These are phyloP conservation scores for Collybia mongolica DNA, from an alignment of 768 basidiomycete species.

Conservation along the genomic window DNA sequence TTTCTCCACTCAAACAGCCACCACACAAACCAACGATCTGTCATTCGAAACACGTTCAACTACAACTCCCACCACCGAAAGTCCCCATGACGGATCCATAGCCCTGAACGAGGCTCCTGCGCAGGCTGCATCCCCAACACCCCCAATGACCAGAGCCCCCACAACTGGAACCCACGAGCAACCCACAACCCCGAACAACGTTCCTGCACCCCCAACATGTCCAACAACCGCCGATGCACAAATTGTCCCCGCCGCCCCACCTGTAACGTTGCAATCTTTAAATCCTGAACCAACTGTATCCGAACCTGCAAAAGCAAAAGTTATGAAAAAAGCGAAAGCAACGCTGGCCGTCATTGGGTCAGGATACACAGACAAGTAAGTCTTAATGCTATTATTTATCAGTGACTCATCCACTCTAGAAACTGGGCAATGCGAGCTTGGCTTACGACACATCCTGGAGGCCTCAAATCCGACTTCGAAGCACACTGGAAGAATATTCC, in stretches of 20 bases:
- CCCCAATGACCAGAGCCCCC: no score
- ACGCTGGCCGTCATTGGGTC: neutral
- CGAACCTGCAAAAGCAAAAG: neutral
- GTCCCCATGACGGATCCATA: no score
- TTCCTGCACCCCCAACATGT: no score
- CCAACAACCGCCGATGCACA: no score
- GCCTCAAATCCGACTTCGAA: constrained; percentile 5
- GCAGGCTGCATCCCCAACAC: no score
- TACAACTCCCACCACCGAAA: no score
- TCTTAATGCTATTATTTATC: neutral
- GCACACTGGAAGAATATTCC: constrained; percentile 1
- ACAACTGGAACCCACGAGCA: no score
- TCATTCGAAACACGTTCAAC: no score
- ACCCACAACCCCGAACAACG: no score
- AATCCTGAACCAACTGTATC: neutral
- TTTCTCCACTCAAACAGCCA: neutral
- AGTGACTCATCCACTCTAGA: neutral
- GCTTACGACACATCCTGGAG: constrained; percentile 4
- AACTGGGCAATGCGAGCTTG: constrained; percentile 10
- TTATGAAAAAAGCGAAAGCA: constrained; percentile 3
- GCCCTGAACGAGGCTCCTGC: no score
- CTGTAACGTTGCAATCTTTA: neutral
- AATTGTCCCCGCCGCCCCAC: neutral
- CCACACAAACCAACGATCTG: neutral
- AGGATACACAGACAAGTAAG: constrained; percentile 7